Percentiles rank a stretch among this genome's conserved stretches.
Conservation (phyloP, 345 rosid species). For the Erodium maritimum region DNA sequence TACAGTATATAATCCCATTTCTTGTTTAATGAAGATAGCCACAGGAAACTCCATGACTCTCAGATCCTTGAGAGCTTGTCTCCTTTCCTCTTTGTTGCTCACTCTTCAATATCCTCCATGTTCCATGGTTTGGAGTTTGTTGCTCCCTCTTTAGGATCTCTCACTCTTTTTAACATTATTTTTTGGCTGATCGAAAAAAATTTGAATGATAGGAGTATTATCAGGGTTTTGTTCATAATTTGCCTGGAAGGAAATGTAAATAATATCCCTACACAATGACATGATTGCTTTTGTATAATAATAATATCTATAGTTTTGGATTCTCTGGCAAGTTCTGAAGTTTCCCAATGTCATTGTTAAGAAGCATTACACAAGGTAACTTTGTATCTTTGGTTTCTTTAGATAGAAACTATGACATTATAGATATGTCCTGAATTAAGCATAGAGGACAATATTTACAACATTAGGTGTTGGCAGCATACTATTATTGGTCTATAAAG, state of each 20-base stretch:
- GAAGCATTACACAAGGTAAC: not conserved
- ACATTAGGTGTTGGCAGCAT: not conserved
- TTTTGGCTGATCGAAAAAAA: no score
- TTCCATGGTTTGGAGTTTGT: no score
- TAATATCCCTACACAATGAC: not conserved
- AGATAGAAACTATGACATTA: not conserved
- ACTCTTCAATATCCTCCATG: no score
- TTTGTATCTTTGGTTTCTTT: not conserved
- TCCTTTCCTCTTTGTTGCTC: no score
- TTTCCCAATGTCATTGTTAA: not conserved
- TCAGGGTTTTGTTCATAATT: not conserved
- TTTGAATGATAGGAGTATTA: not conserved
- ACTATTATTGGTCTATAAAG: not conserved
- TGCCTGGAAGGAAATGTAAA: not conserved
- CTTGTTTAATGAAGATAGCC: not conserved
- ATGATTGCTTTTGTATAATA: not conserved
- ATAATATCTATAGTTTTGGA: not conserved
- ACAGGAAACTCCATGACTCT: no score
- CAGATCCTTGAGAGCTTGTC: no score
- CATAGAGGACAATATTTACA: not conserved
- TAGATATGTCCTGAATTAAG: not conserved
- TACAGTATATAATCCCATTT: not conserved
- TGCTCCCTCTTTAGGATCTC: no score
- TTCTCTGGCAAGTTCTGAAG: not conserved
- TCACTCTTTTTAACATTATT: no score